Conservation (phyloP, 306 rosid species). For the Ochetophila trinervis region DNA sequence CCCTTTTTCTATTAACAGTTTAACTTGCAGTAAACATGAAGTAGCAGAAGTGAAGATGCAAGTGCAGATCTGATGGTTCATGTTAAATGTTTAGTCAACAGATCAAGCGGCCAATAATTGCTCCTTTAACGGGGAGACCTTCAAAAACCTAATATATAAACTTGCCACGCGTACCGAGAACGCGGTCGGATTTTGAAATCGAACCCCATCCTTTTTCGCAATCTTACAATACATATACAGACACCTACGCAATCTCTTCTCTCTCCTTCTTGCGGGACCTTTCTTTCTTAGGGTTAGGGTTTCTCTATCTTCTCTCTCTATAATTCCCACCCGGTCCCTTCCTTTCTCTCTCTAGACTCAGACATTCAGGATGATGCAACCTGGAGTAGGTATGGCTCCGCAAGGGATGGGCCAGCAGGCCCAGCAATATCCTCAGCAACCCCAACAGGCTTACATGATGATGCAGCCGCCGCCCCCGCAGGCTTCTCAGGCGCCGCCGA, state of each 20-base stretch:
- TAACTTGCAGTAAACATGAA: too few relatives aligned
- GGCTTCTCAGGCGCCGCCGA: constrained; percentile 27
- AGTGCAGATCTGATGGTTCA: too few relatives aligned
- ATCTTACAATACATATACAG: constrained; percentile 5
- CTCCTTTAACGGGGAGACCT: too few relatives aligned
- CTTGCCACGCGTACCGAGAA: constrained; percentile 12
- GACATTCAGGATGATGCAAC: constrained; percentile 71
- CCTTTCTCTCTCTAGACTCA: constrained; percentile 17
- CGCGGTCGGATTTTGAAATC: constrained; percentile 9
- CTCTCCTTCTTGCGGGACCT: constrained; percentile 18
- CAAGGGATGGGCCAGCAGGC: constrained; percentile 58
- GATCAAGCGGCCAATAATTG: too few relatives aligned
- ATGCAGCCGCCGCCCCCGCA: constrained; percentile 64
- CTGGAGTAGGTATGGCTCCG: constrained; percentile 64
- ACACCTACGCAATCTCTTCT: too few relatives aligned
- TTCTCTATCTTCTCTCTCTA: constrained; percentile 7
- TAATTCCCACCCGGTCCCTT: constrained; percentile 5
- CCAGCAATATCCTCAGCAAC: constrained; percentile 60
- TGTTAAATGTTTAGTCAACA: too few relatives aligned
- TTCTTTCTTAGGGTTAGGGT: constrained; percentile 60
- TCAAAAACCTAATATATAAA: neutral
- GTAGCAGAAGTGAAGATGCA: too few relatives aligned
- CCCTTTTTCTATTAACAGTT: too few relatives aligned
- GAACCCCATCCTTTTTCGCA: constrained; percentile 7
- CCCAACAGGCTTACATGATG: constrained; percentile 69